A percentile compares a stretch with the other conserved stretches of the same genome.
Conservation (phyloP, 2,329 filamentous ascomycete species). For the Beauveria australis region DNA sequence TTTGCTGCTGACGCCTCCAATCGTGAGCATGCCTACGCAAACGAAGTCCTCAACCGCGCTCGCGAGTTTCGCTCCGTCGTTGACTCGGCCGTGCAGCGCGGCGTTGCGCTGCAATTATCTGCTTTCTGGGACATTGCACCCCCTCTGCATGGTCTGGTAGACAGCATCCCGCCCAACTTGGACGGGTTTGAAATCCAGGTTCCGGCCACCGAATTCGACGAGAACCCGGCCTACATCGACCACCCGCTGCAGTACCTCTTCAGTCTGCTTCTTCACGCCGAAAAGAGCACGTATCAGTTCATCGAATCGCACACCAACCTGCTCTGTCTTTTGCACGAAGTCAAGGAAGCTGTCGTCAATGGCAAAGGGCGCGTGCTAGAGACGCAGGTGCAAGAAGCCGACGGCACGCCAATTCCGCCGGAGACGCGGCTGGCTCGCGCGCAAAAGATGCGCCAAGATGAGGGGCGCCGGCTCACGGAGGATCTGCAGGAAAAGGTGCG, state of each 20-base stretch:
- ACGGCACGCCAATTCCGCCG: constrained; percentile 22
- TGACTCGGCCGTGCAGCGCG: constrained; percentile 75
- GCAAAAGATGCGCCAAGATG: constrained; percentile 51
- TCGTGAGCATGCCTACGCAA: constrained; percentile 61
- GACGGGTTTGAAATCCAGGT: constrained; percentile 65
- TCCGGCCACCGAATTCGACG: constrained; percentile 68
- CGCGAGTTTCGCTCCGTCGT: constrained; percentile 71
- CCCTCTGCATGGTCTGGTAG: constrained; percentile 65
- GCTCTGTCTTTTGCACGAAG: constrained; percentile 82
- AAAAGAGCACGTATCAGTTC: constrained; percentile 92
- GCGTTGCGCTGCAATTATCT: constrained; percentile 83
- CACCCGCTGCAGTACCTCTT: constrained; percentile 90
- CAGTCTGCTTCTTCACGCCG: constrained; percentile 73
- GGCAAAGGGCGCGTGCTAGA: constrained; percentile 62
- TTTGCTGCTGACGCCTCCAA: constrained; percentile 71
- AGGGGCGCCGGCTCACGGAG: constrained; percentile 65
- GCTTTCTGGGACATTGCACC: constrained; percentile 98
- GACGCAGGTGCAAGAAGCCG: constrained; percentile 45
- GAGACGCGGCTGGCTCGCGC: constrained; percentile 33
- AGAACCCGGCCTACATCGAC: constrained; percentile 73
- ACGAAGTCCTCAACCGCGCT: constrained; percentile 63
- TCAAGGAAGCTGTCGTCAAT: constrained; percentile 68
- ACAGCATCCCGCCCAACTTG: constrained; percentile 61
- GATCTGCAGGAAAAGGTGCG: constrained; percentile 91
- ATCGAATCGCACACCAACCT: constrained; percentile 92